Evolutionary conservation across 2,329 filamentous ascomycete genomes (phyloP), one percentile per base, ranked within the genome.

Genomic region (Paracorniculantispora psalliotae): DNA sequence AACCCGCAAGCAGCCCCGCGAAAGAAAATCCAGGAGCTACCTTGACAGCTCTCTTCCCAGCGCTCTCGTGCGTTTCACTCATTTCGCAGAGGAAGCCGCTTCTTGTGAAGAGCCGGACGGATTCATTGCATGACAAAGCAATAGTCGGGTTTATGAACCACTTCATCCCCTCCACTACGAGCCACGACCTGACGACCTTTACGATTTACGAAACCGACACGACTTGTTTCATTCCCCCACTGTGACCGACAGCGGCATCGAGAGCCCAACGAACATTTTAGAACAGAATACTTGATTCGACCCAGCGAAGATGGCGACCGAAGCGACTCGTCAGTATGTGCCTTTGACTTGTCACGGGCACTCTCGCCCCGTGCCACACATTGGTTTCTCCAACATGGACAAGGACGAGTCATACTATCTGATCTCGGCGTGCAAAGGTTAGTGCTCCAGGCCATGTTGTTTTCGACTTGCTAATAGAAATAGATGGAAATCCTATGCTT

Each of bases 401-500:
- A 88, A 91, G 69, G 88, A 92, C 65, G 90, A 91, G 63, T 84
- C 88, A 64, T 97, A 94, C 75, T 96, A 94, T 73, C 81, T 97
- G 69, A 92, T 97, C 64, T 96, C 92, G 26, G 92, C 92, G 65
- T 94, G 91, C 80, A 96, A 96, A 81, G 89, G 89, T 91, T 68
- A 58, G 72, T 49, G 47, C 62, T 43, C 5, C 23, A 46, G 35
- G 39, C 57, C 47, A 61, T 63, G 41, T 47, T 39, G 47, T 35
- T 57, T 50, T 56, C 46, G 44, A 54, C 59, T 59, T 61, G 61
- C 65, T 71, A 59, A 72, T 63, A 30, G 43, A 51, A 41, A 58
- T 73, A 92, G 94, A 99, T 79, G 93, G 93, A 70, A 97, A 97
- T 72, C 94, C 94, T 53, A 97, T 97, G 92, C 88, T 99, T 67